phyloP scores from a whole-genome alignment of 1,139 yeast species.

The Yarrowia galli region DNA sequence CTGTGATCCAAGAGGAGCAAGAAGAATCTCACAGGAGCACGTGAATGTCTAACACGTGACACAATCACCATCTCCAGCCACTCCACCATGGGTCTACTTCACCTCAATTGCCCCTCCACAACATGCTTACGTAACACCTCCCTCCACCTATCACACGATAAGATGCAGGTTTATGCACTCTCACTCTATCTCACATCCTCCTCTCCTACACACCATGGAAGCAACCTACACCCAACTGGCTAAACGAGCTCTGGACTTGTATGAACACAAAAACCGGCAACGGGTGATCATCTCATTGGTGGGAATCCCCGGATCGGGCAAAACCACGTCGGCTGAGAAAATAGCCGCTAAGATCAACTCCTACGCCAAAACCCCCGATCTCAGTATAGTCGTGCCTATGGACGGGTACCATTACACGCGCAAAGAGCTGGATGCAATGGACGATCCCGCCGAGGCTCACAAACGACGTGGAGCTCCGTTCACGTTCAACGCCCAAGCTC shows the following conservation, averaged over 20 bases:
- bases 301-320: slow-evolving; percentile 87
- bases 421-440: slow-evolving; percentile 58
- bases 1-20: too few relatives aligned
- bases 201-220: slow-evolving; percentile 48
- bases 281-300: slow-evolving; percentile 65
- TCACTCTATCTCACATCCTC: slow-evolving; percentile 3
- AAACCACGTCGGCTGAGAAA: slow-evolving; percentile 66
- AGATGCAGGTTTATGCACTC: not conserved
- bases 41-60: too few relatives aligned
- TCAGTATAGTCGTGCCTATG: slow-evolving; percentile 58
- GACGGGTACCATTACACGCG: slow-evolving; percentile 88
- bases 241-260: slow-evolving; percentile 47
- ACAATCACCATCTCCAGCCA: not conserved
- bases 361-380: slow-evolving; percentile 3
- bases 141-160: not conserved
- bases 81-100: not conserved
- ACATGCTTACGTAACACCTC: not conserved
- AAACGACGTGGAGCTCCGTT: slow-evolving; percentile 81
- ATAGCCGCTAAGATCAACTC: slow-evolving; percentile 56
- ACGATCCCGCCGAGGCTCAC: slow-evolving; percentile 64
- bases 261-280: slow-evolving; percentile 51
- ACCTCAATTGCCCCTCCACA: not conserved
- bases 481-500: slow-evolving; percentile 73
- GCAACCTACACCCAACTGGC: slow-evolving; percentile 49
- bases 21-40: too few relatives aligned